Evolutionary conservation across 352 stramenopile genomes (phyloP), one percentile per base, ranked within the genome.

Genomic region (Discostella stelligera): DNA sequence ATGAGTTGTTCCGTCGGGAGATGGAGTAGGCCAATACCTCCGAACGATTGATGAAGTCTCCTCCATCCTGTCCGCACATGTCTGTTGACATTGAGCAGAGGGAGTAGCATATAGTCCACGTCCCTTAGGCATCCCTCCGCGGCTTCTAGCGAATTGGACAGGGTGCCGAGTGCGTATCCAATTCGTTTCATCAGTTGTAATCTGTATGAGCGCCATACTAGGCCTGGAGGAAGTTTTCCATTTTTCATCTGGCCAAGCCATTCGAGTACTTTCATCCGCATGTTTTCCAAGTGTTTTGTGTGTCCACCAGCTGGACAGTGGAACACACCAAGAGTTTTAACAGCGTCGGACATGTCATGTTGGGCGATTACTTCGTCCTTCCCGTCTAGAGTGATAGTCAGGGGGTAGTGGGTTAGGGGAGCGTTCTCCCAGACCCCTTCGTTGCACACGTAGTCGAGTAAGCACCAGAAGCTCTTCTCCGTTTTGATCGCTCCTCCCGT

Each of bases 401-500:
- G 16, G 13, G 49, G 49, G 49, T 21, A 55, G 20, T 1, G 5
- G 11, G 1, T 21, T 1, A 55, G 23, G 1, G 20, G 8, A 3
- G 49, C 49, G 23, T 55, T 23, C 23, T n/a, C 7, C 49, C 49
- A 55, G 7, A 6, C 14, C 6, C 49, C 49, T 8, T 55, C 1
- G 10, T 55, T 55, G 49, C 49, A 55, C 6, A 16, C 4, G 49
- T 55, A 55, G 14, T 55, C 49, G 8, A 55, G 7, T 16, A 55
- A 23, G 49, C 49, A 21, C 49, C 49, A 55, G 16, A 55, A 55
- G 5, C 49, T 55, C 49, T 55, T 55, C 1, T 55, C 49, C 16
- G 49, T 55, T 55, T 55, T 55, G 16, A 55, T 55, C 5, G 49
- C 49, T 23, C 49, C 49, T 13, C 49, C 49, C 1, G 6, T 23